Evolutionary conservation across 2,329 filamentous ascomycete species (phyloP).

Genomic region (Diaporthe sp.): DNA sequence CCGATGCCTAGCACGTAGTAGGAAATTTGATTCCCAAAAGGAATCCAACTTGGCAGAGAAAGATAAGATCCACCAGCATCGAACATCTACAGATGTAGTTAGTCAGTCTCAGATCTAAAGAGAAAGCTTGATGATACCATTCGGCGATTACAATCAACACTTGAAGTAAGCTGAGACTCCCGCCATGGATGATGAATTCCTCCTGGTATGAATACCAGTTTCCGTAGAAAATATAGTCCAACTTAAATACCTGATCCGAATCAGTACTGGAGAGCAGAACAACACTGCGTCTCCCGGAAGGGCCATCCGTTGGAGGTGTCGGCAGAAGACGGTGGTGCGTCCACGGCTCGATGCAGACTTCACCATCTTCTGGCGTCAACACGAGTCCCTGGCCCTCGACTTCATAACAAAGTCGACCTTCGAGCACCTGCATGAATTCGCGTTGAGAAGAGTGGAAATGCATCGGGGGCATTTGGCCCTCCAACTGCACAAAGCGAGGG

Average conservation of each 20-base stretch:
- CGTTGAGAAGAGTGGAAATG: conserved; percentile 52
- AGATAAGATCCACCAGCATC: conserved; percentile 56
- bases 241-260: conserved; percentile 46
- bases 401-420: conserved; percentile 48
- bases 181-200: conserved; percentile 46
- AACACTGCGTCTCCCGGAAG: not conserved
- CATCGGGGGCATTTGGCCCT: conserved; percentile 46
- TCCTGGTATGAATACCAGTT: conserved; percentile 54
- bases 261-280: conserved; percentile 47
- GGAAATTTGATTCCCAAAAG: conserved; percentile 48
- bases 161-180: conserved; percentile 20
- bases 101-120: not conserved
- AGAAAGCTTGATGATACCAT: accelerated
- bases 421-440: conserved; percentile 50
- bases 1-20: conserved; percentile 48
- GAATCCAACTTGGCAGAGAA: conserved; percentile 53
- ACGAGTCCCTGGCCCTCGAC: conserved; percentile 47
- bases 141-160: not conserved
- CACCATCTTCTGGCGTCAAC: conserved; percentile 38
- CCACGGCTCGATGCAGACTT: conserved; percentile 15
- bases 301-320: not conserved
- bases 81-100: conserved; percentile 49
- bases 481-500: not conserved
- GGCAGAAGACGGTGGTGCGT: conserved; percentile 9
- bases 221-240: conserved; percentile 52